Evolutionary conservation across 1,139 yeast genomes (phyloP).

Genomic region (Blastobotrys arbuscula): DNA sequence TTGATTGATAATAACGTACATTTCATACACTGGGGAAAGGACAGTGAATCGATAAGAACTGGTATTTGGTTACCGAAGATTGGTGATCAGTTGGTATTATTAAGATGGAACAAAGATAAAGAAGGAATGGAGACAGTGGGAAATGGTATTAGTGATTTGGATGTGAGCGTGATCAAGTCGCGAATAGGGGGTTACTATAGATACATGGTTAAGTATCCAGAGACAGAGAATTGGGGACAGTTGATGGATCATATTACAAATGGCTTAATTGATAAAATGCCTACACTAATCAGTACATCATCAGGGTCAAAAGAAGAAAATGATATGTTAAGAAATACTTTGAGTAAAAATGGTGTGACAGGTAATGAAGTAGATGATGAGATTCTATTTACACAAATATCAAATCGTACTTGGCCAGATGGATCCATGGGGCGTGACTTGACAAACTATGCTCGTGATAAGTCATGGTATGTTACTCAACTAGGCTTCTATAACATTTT

Average conservation of each 20-base stretch:
- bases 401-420: constrained; percentile 35
- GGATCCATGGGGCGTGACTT: constrained; percentile 32
- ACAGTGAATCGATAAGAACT: constrained; percentile 26
- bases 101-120: constrained; percentile 28
- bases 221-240: constrained; percentile 24
- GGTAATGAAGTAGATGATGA: constrained; percentile 28
- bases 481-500: constrained; percentile 27
- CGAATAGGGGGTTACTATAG: constrained; percentile 29
- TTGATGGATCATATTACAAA: constrained; percentile 24
- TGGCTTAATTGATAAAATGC: constrained; percentile 23
- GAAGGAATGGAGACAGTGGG: constrained; percentile 29
- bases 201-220: constrained; percentile 33
- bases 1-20: constrained; percentile 38
- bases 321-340: constrained; percentile 26
- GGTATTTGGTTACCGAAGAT: constrained; percentile 30
- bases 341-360: constrained; percentile 1
- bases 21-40: constrained; percentile 37
- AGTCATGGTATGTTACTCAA: constrained; percentile 40
- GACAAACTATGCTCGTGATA: constrained; percentile 41
- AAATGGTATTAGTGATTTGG: constrained; percentile 30
- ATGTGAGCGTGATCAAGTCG: constrained; percentile 24
- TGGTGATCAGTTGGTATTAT: constrained; percentile 23
- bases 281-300: constrained; percentile 33
- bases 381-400: constrained; percentile 36
- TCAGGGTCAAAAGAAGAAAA: constrained; percentile 40